Evolutionary conservation across 257 asterid species (phyloP), one percentile per base, ranked within the genome.

Genomic region (Scutellaria galericulata): DNA sequence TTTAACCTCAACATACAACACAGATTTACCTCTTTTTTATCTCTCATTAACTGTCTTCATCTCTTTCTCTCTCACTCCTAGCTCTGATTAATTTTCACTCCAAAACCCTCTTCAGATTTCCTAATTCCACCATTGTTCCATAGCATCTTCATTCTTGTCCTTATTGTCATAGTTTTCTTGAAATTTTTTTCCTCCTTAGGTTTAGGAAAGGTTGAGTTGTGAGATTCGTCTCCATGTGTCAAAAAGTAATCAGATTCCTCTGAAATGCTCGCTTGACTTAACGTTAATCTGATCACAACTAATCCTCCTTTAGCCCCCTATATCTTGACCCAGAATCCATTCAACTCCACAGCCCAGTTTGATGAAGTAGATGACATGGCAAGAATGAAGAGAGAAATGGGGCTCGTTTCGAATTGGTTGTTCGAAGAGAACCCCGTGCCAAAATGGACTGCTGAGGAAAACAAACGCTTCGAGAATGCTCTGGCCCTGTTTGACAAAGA

Each of bases 401-500:
- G 82, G 70, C 64, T 75, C 37, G 50, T 83, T 10, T 73, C 69
- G 6, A 86, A 68, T 40, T 91, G 96, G 92, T 59, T 91, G 64
- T 89, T 80, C 70, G 89, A 88, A 47, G 95, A 79, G 13, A 78
- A 24, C 45, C 73, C 69, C 39, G 84, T 75, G 3, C 50, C 84
- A 0, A 84, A 78, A 10, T 92, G 98, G 98, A 92, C 94, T 0
- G 56, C 79, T 4, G 98, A 88, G 78, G 98, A 92, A 80, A 92
- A 92, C 81, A 92, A 88, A 42, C 73, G 74, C 41, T 92, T 92
- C 52, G 98, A 92, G 68, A 83, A 82, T 64, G 98, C 98, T 3
- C 86, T 92, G 1, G 96, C 96, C 7, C 71, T 89, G 46, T 89
- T 83, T 56, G 97, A 92, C 35, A 82, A 80, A 66, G 96, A 92